These are phyloP conservation scores for Neoboletus subvelutipes DNA, from an alignment of 768 basidiomycete species.

Conservation along the genomic window DNA sequence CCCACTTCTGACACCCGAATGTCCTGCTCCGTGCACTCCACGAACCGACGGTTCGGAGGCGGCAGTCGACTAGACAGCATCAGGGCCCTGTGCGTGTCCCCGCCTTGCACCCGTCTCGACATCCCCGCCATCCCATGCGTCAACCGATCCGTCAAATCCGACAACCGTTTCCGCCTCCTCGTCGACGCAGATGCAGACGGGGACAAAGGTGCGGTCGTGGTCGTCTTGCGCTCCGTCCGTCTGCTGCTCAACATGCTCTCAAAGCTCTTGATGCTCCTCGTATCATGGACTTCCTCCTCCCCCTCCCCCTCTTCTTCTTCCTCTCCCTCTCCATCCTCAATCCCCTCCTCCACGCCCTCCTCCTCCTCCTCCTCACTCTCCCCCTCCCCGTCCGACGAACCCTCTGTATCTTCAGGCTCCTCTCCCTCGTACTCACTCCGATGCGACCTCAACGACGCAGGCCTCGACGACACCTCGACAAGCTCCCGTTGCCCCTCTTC, in stretches of 20 bases:
- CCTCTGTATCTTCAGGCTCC: conserved; percentile 22
- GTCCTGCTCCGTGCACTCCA: conserved; percentile 74
- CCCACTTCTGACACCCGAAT: conserved; percentile 78
- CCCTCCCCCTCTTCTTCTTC: conserved; percentile 33
- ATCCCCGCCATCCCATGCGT: conserved; percentile 66
- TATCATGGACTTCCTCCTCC: conserved; percentile 43
- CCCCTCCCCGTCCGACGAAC: conserved; percentile 3
- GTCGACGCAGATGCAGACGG: neutral
- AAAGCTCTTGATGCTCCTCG: conserved; percentile 81
- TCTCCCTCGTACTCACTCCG: conserved; percentile 5
- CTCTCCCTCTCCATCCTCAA: conserved; percentile 27
- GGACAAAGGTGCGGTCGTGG: neutral
- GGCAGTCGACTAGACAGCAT: conserved; percentile 42
- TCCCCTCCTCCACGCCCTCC: conserved; percentile 24
- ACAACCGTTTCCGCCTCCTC: conserved; percentile 54
- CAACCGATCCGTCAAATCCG: conserved; percentile 67
- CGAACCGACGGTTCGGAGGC: conserved; percentile 67
- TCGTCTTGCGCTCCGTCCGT: conserved; percentile 22
- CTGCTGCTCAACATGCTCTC: conserved; percentile 71
- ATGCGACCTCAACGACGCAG: conserved; percentile 45
- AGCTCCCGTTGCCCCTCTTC: conserved; percentile 51
- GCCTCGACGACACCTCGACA: conserved; percentile 51
- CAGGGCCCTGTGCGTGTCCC: conserved; percentile 37
- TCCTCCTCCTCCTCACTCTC: conserved; percentile 23
- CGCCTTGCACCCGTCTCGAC: conserved; percentile 41